These are phyloP conservation scores for Pestalotiopsis sp. DNA, from an alignment of 2,329 filamentous ascomycete species.

Conservation along the genomic window DNA sequence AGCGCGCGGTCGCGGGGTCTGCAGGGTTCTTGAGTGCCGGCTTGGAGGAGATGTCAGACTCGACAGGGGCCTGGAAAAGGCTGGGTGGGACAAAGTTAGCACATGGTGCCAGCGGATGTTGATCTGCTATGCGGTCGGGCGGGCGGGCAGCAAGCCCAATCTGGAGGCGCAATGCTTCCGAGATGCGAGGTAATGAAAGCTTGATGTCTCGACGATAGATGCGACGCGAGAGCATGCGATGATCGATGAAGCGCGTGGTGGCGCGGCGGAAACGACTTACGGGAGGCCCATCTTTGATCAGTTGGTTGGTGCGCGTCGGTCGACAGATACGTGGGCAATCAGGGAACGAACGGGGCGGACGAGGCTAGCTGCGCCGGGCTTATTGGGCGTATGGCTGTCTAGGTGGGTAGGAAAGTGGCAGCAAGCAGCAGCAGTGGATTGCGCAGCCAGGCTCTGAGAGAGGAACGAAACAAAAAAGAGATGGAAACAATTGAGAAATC, in stretches of 20 bases:
- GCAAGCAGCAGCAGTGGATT: not conserved
- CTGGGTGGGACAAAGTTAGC: slow-evolving; percentile 28
- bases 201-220: not conserved
- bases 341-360: not conserved
- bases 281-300: slow-evolving; percentile 15
- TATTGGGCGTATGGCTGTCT: not conserved
- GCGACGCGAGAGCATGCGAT: slow-evolving; percentile 4
- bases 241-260: slow-evolving; percentile 7
- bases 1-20: slow-evolving; percentile 33
- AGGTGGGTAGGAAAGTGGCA: not conserved
- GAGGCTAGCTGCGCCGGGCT: not conserved
- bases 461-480: not conserved
- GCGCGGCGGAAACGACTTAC: slow-evolving; percentile 14
- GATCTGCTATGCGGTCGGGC: not conserved
- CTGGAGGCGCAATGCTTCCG: not conserved
- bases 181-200: not conserved
- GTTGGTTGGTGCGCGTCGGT: slow-evolving; percentile 6
- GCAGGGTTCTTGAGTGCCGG: slow-evolving; percentile 31
- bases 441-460: not conserved
- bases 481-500: not conserved
- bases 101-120: not conserved
- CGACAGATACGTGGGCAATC: not conserved
- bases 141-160: not conserved
- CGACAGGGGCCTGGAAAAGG: slow-evolving; percentile 48
- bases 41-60: slow-evolving; percentile 44